Percentiles rank a stretch among this genome's conserved stretches.
Evolutionary conservation across 2,329 filamentous ascomycete genomes (phyloP).

Genomic region (Lojkania enalia): DNA sequence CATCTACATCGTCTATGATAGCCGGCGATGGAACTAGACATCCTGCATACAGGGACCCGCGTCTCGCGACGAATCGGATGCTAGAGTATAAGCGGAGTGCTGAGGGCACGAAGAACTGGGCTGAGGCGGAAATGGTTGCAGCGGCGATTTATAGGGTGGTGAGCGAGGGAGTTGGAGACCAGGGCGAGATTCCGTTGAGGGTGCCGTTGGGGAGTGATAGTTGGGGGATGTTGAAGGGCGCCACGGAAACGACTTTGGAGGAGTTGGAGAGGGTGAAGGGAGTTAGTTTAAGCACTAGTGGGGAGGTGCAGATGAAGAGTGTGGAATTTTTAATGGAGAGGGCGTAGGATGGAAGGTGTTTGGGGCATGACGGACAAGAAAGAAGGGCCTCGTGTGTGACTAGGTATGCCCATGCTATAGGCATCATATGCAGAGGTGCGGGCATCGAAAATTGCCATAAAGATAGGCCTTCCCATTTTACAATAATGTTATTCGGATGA

Average conservation of each 20-base stretch:
- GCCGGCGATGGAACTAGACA: constrained; percentile 9
- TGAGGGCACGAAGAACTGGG: constrained; percentile 32
- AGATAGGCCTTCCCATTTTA: too few relatives aligned
- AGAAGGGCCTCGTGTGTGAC: too few relatives aligned
- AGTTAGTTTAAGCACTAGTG: constrained; percentile 31
- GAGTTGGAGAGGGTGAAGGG: constrained; percentile 43
- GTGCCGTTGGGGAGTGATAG: constrained; percentile 49
- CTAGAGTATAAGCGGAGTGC: constrained; percentile 30
- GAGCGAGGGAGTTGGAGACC: constrained; percentile 38
- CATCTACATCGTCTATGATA: constrained; percentile 14
- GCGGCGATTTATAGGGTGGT: constrained; percentile 43
- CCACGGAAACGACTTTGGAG: constrained; percentile 33
- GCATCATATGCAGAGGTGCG: too few relatives aligned
- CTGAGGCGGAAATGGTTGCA: constrained; percentile 41
- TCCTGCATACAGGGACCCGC: constrained; percentile 21
- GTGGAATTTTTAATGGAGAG: constrained; percentile 21
- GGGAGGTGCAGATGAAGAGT: constrained; percentile 26
- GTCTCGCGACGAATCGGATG: constrained; percentile 30
- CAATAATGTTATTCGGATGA: too few relatives aligned
- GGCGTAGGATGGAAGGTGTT: too few relatives aligned
- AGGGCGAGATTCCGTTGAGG: constrained; percentile 45
- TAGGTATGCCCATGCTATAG: too few relatives aligned
- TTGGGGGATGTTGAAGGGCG: constrained; percentile 40
- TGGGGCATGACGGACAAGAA: too few relatives aligned
- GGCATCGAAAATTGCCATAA: too few relatives aligned